Evolutionary conservation across 176 grass and related monocot species (phyloP), one percentile per base, ranked within the genome.

Genomic region (Ampelocalamus luodianensis): DNA sequence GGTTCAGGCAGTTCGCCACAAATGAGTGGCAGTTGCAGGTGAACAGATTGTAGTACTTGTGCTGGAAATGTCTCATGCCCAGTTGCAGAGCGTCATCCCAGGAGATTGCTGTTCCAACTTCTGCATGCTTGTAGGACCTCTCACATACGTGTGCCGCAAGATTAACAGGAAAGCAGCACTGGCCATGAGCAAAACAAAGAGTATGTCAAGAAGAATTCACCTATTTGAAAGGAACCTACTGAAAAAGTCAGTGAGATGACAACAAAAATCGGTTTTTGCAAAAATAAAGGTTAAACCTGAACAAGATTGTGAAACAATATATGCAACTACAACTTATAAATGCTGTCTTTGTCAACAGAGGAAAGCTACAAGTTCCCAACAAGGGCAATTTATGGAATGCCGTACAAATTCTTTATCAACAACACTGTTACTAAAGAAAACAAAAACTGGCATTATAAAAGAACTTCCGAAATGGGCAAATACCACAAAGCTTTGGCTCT

Each of bases 91-190:
- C 85, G 37, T 91, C 89, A 51, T 98, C 93, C 96, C 96, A 98
- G 42, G 96, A 93, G 20, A 95, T 93, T 39, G 91, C 46, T 16
- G 89, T 82, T 51, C 96, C 96, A 46, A 43, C 63, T 76, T 95
- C 96, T 18, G 79, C 81, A 68, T 98, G 96, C 32, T 63, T 93
- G 89, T 95, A 95, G 32, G 93, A 60, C 22, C 70, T 67, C 67
- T 87, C 55, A 42, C 96, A 98, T 50, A 82, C 79, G 75, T 98
- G 93, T 2, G 85, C 69, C 8, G 68, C 83, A 8, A 90, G 86
- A 77, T 98, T 95, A 16, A 84, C 88, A 82, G 91, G 96, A 86
- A 98, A 92, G 79, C 96, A 98, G 79, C 93, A 98, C 96, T 98
- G 81, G 10, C 26, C 76, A 85, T 14, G 36, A 65, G 80, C 20